Conservation (phyloP, 805 yeast genomes). For the Teunomyces aglyptinius region DNA sequence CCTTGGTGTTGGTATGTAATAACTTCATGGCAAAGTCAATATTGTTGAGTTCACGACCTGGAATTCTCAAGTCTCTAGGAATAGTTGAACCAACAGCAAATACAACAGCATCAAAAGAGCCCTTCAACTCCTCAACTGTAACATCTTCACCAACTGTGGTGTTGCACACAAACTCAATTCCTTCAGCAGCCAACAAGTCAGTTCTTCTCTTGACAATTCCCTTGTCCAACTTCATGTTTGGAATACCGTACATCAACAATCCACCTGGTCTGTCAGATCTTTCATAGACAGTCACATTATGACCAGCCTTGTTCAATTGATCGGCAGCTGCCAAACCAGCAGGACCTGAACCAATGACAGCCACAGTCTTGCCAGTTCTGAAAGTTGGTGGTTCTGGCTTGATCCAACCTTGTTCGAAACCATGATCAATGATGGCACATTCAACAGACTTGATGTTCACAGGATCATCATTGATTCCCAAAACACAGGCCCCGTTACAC, state of each 20-base stretch:
- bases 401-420: slow-evolving; percentile 96
- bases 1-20: slow-evolving; percentile 84
- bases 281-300: slow-evolving; percentile 85
- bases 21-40: slow-evolving; percentile 94
- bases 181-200: slow-evolving; percentile 86
- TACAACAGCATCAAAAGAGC: slow-evolving; percentile 75
- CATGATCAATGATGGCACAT: slow-evolving; percentile 94
- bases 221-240: slow-evolving; percentile 97
- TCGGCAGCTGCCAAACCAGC: slow-evolving; percentile 97
- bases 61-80: slow-evolving; percentile 91
- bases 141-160: slow-evolving; percentile 85
- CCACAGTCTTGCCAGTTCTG: slow-evolving; percentile 84
- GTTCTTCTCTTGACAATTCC: slow-evolving; percentile 89
- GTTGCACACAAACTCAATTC: slow-evolving; percentile 72
- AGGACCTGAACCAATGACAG: slow-evolving; percentile 95
- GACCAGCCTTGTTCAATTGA: slow-evolving; percentile 96
- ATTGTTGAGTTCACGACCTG: slow-evolving; percentile 88
- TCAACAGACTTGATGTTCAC: slow-evolving; percentile 96
- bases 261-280: slow-evolving; percentile 97
- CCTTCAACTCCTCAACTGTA: slow-evolving; percentile 64
- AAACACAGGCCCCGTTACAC: slow-evolving; percentile 92
- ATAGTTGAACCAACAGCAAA: slow-evolving; percentile 94
- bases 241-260: slow-evolving; percentile 96
- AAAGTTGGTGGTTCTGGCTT: slow-evolving; percentile 72
- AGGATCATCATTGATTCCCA: slow-evolving; percentile 91